A percentile compares a stretch with the other conserved stretches of the same genome.
phyloP scores from a whole-genome alignment of 306 rosid genomes.

The Cicer yamashitae region DNA sequence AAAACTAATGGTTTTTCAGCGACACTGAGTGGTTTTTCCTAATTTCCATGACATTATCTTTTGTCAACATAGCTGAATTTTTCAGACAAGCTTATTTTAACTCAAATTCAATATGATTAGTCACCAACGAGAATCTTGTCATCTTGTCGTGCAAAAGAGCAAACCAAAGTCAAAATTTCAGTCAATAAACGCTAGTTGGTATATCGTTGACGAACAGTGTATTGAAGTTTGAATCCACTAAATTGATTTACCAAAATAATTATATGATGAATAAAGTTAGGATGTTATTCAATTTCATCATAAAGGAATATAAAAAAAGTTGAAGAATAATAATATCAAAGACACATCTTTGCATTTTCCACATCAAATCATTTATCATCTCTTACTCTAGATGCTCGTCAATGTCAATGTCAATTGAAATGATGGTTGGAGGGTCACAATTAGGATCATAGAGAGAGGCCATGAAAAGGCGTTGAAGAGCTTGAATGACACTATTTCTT shows the following conservation, averaged over 20 bases:
- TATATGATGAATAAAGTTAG: slow-evolving; percentile 83
- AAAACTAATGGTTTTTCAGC: background rate
- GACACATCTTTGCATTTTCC: no score
- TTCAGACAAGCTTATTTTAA: slow-evolving; percentile 69
- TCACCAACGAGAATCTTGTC: slow-evolving; percentile 58
- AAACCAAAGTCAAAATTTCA: slow-evolving; percentile 64
- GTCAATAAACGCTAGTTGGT: slow-evolving; percentile 73
- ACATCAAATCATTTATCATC: no score
- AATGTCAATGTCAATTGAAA: no score
- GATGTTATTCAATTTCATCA: slow-evolving; percentile 59
- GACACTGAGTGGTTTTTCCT: slow-evolving; percentile 96
- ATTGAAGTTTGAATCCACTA: slow-evolving; percentile 81
- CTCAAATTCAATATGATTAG: slow-evolving; percentile 70
- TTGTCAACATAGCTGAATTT: slow-evolving; percentile 64
- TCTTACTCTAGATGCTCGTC: no score
- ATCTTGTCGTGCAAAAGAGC: slow-evolving; percentile 69
- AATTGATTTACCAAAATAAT: slow-evolving; percentile 59
- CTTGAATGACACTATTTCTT: slow-evolving; percentile 81
- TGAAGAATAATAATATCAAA: no score
- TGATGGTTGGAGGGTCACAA: slow-evolving; percentile 68
- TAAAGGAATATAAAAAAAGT: no score
- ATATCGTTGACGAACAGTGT: slow-evolving; percentile 78
- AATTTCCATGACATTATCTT: slow-evolving; percentile 86
- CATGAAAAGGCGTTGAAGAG: slow-evolving; percentile 95
- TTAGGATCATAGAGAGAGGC: slow-evolving; percentile 79